These are phyloP conservation scores for Flaveria floridana DNA, from an alignment of 140 eudicot genomes.

Conservation along the genomic window DNA sequence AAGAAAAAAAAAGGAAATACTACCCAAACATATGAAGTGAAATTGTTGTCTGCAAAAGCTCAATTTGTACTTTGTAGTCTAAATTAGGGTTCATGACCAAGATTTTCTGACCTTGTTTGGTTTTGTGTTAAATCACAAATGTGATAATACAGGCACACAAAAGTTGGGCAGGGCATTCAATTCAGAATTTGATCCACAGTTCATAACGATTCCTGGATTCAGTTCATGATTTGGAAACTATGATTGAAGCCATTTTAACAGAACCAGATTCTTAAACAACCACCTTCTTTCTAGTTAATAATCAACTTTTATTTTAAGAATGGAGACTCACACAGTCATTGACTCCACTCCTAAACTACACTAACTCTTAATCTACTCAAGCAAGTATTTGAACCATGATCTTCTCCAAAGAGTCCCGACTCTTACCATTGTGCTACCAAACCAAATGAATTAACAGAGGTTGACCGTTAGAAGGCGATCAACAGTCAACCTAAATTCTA, in stretches of 20 bases:
- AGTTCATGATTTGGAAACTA: background rate
- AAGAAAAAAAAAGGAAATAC: too few relatives aligned
- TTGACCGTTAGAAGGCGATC: background rate
- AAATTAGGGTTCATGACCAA: background rate
- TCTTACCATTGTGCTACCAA: too few relatives aligned
- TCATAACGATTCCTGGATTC: background rate
- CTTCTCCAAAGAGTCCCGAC: too few relatives aligned
- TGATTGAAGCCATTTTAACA: background rate
- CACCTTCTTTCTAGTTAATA: background rate
- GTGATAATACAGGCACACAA: background rate
- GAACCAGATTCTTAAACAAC: background rate
- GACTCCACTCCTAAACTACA: too few relatives aligned
- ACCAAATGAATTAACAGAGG: background rate
- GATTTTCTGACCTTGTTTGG: background rate
- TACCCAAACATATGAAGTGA: background rate
- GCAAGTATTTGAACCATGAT: too few relatives aligned
- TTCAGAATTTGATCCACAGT: background rate
- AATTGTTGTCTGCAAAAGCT: background rate
- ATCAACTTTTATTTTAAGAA: background rate
- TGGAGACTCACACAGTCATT: too few relatives aligned
- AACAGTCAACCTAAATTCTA: slow-evolving; percentile 4
- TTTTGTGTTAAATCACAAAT: background rate
- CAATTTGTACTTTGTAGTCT: background rate
- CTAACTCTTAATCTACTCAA: too few relatives aligned
- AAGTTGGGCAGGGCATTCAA: background rate